Percentiles rank a stretch among this genome's conserved stretches.
Evolutionary conservation across 345 rosid genomes (phyloP).

Genomic region (Orychophragmus violaceus): DNA sequence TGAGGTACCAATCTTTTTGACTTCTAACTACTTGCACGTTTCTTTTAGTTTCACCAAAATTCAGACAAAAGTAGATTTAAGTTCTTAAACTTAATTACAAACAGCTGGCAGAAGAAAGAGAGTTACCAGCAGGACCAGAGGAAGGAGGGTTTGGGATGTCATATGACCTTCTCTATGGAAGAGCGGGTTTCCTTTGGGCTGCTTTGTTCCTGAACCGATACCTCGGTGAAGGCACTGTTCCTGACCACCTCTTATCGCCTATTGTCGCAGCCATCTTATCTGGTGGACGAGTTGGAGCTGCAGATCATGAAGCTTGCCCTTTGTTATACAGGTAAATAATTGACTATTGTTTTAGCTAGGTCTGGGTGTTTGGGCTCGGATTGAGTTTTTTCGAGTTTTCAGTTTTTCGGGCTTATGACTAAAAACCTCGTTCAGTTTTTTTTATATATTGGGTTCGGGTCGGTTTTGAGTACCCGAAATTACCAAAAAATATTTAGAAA

Average conservation of each 20-base stretch:
- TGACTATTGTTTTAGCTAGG: neutral
- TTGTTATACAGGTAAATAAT: slow-evolving; percentile 47
- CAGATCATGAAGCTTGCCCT: slow-evolving; percentile 62
- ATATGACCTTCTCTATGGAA: slow-evolving; percentile 75
- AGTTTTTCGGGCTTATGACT: no score
- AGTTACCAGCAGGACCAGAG: slow-evolving; percentile 80
- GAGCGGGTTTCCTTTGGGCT: slow-evolving; percentile 93
- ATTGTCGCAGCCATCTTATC: slow-evolving; percentile 72
- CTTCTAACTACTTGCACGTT: neutral
- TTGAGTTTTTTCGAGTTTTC: no score
- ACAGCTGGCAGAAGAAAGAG: slow-evolving; percentile 81
- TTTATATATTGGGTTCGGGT: no score
- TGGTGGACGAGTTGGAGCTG: slow-evolving; percentile 88
- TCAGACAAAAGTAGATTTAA: neutral
- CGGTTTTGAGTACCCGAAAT: no score
- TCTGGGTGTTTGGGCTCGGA: no score
- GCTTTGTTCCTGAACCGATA: slow-evolving; percentile 71
- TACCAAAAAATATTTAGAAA: no score
- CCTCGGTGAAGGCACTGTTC: slow-evolving; percentile 52
- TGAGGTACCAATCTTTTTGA: slow-evolving; percentile 32
- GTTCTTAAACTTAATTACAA: no score
- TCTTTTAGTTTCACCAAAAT: neutral
- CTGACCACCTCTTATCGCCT: slow-evolving; percentile 47
- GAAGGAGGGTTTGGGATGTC: slow-evolving; percentile 99
- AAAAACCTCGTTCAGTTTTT: no score